Evolutionary conservation across 306 rosid genomes (phyloP), one percentile per base, ranked within the genome.

Genomic region (Abrus precatorius): DNA sequence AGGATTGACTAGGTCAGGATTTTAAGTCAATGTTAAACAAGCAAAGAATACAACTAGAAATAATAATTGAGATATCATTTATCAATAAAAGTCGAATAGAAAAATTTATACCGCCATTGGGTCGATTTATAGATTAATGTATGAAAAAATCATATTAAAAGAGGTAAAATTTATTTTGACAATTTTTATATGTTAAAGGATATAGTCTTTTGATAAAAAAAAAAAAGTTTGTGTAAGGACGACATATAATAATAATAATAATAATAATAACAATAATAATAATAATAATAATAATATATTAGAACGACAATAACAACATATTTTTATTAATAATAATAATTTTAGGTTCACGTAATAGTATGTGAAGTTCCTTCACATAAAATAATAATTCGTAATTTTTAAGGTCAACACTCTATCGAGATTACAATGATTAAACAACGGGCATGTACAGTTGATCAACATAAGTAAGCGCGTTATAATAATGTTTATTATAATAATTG

Each of bases 11-110:
- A 29, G 9, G 41, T 69, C 43, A 5, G 28, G 11, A 69, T 45
- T 47, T 47, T 47, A 59, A 14, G 72, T 69, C 56, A 69, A 47
- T 45, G 10, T 28, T 47, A 12, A 69, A 69, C 57, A 69, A 12
- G 3, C 6, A 7, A 56, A 56, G 3, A 40, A n/a, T 38, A 38
- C 0, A 38, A 41, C 49, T 5, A 33, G n/a, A 1, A 9, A 65
- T 65, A 65, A 40, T 20, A 34, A 64, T 65, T 41, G 52, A 20
- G 52, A 41, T 40, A 65, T 20, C n/a, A 34, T 65, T 65, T 41
- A 65, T 41, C 3, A 6, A 40, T n/a, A 65, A 40, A 65, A 2
- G 34, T 4, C 29, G 27, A 20, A 20, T 20, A 20, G 20, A 20
- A 20, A 20, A 20, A 20, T 20, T 20, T 20, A 20, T 20, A 20